Evolutionary conservation across 1,284 basidiomycete species (phyloP).

Genomic region (Cryptococcus sp.): DNA sequence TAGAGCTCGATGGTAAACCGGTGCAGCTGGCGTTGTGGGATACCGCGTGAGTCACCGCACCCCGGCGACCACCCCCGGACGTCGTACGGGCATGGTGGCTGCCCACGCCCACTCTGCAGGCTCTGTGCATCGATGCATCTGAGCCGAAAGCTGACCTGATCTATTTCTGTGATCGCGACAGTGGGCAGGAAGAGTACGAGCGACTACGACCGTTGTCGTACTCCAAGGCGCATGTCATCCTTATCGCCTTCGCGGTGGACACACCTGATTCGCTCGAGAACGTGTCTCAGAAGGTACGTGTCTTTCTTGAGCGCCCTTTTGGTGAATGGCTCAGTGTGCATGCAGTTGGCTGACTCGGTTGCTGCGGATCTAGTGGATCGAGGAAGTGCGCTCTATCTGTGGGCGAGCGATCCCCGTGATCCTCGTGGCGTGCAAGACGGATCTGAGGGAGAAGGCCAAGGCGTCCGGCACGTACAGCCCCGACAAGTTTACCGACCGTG

Average conservation of each 20-base stretch:
- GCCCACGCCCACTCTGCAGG: neutral
- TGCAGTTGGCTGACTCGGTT: slow-evolving; percentile 10
- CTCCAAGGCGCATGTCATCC: slow-evolving; percentile 96
- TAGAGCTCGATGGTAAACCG: slow-evolving; percentile 92
- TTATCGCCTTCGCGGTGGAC: slow-evolving; percentile 95
- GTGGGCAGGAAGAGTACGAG: slow-evolving; percentile 96
- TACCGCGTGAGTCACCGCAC: slow-evolving; percentile 70
- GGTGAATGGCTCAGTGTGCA: neutral
- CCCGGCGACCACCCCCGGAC: too few relatives aligned
- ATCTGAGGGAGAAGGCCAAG: slow-evolving; percentile 55
- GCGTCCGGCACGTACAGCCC: slow-evolving; percentile 44
- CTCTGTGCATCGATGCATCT: neutral
- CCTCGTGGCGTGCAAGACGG: slow-evolving; percentile 53
- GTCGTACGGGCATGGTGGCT: too few relatives aligned
- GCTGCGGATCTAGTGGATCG: slow-evolving; percentile 78
- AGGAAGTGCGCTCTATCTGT: slow-evolving; percentile 89
- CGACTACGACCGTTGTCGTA: slow-evolving; percentile 92
- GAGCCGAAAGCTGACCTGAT: too few relatives aligned
- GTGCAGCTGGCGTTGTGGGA: slow-evolving; percentile 96
- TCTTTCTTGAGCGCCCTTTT: neutral
- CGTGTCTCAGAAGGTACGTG: slow-evolving; percentile 77
- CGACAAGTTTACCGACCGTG: slow-evolving; percentile 47
- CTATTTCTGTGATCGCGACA: slow-evolving; percentile 47
- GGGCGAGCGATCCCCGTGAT: slow-evolving; percentile 59
- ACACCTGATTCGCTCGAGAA: slow-evolving; percentile 96